Conservation (phyloP, 257 asterid genomes). For the Ocimum tenuiflorum region DNA sequence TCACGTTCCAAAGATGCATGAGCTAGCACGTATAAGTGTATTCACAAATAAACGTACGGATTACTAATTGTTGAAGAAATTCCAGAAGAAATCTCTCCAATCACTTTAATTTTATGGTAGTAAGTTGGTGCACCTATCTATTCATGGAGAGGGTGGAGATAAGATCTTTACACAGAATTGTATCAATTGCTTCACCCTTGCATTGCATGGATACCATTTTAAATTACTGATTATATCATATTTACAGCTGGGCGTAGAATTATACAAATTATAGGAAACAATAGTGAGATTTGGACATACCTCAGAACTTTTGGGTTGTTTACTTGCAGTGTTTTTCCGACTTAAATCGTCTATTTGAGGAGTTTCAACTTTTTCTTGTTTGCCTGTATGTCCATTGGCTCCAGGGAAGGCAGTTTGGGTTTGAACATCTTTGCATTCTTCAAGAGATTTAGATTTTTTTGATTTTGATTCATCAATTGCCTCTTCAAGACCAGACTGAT, state of each 20-base stretch:
- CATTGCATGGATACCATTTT: neutral
- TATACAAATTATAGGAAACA: neutral
- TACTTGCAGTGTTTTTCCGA: conserved; percentile 39
- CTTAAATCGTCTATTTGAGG: conserved; percentile 23
- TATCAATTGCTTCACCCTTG: neutral
- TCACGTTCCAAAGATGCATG: neutral
- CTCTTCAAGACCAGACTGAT: conserved; percentile 31
- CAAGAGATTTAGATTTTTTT: conserved; percentile 46
- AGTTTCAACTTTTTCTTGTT: conserved; percentile 17
- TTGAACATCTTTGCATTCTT: conserved; percentile 28
- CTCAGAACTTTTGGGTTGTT: conserved; percentile 47
- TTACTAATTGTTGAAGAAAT: neutral
- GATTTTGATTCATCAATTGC: conserved; percentile 48
- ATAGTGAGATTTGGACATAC: conserved; percentile 27
- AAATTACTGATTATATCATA: neutral
- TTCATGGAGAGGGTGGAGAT: neutral
- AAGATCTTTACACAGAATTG: neutral
- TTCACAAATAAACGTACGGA: neutral
- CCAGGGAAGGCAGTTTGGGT: conserved; percentile 13
- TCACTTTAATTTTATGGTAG: neutral
- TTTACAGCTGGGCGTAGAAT: neutral
- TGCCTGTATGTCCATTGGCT: conserved; percentile 18
- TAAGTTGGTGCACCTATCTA: neutral
- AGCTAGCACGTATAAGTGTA: neutral
- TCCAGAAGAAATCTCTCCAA: neutral